Evolutionary conservation across 148 eudicot species (phyloP).

Genomic region (Rhododendron griersonianum): DNA sequence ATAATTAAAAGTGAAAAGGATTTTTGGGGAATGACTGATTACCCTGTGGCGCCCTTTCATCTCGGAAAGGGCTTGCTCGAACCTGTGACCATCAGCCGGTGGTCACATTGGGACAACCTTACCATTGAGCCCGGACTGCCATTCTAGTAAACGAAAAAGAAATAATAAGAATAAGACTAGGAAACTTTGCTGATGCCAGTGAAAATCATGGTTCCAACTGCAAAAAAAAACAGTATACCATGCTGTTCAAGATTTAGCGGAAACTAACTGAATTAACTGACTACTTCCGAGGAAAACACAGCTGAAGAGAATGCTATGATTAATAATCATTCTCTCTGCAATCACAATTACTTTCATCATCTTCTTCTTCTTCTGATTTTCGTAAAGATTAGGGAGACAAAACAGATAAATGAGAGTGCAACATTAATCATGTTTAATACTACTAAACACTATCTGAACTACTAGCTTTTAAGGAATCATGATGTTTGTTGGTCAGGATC

Average conservation of each 20-base stretch:
- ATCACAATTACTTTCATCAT: not conserved
- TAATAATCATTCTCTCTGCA: not conserved
- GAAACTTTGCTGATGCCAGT: not conserved
- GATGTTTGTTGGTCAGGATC: not conserved
- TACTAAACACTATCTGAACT: not conserved
- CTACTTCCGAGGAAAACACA: not conserved
- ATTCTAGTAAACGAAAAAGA: too few relatives aligned
- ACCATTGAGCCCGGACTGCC: not conserved
- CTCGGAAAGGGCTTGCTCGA: not conserved
- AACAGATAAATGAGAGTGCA: not conserved
- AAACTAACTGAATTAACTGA: not conserved
- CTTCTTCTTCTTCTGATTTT: not conserved
- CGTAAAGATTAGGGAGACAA: not conserved
- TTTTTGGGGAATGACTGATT: not conserved
- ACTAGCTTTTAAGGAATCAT: slow-evolving; percentile 4
- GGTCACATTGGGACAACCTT: not conserved
- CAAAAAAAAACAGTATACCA: not conserved
- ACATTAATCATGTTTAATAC: not conserved
- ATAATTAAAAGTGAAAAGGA: not conserved
- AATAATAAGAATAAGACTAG: not conserved
- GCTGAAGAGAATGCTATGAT: not conserved
- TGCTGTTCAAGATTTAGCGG: not conserved
- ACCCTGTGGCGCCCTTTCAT: not conserved
- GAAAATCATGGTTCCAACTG: not conserved
- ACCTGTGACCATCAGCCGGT: not conserved